Conservation (phyloP, 306 rosid species). For the Gastrolobium villosum region DNA sequence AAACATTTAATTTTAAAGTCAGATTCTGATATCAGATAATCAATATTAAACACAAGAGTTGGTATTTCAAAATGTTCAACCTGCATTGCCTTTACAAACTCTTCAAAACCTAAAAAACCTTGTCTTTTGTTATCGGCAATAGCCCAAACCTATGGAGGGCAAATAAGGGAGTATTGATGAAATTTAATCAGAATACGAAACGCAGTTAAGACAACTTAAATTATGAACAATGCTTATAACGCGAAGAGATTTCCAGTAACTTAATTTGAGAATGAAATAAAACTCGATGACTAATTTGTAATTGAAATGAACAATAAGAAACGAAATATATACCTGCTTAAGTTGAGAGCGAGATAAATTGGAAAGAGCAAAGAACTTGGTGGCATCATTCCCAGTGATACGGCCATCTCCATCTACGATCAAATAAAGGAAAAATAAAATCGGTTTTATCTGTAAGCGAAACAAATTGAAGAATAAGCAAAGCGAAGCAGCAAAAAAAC, state of each 20-base stretch:
- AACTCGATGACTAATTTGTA: not conserved
- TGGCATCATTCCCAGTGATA: constrained; percentile 81
- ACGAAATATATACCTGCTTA: constrained; percentile 59
- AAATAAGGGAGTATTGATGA: not conserved
- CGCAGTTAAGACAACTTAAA: constrained; percentile 5
- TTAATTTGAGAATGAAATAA: not conserved
- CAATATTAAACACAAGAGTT: not conserved
- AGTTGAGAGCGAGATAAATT: constrained; percentile 86
- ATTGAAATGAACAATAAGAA: not conserved
- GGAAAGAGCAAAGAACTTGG: constrained; percentile 86
- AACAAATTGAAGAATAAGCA: not conserved
- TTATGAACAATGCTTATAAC: not conserved
- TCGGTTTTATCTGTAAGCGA: not conserved
- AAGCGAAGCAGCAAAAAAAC: constrained; percentile 50
- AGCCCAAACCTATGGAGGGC: constrained; percentile 70
- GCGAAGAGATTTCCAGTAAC: not conserved
- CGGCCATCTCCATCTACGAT: constrained; percentile 83
- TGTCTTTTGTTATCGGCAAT: constrained; percentile 76
- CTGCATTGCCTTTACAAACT: constrained; percentile 95
- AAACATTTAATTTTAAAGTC: constrained; percentile 36
- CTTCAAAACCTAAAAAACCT: constrained; percentile 75
- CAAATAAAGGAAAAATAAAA: not conserved
- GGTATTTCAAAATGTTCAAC: constrained; percentile 48
- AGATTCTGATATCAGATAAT: constrained; percentile 23
- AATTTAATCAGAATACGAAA: not conserved